Conservation (phyloP, 768 basidiomycete species). For the Lyophyllum shimeji region DNA sequence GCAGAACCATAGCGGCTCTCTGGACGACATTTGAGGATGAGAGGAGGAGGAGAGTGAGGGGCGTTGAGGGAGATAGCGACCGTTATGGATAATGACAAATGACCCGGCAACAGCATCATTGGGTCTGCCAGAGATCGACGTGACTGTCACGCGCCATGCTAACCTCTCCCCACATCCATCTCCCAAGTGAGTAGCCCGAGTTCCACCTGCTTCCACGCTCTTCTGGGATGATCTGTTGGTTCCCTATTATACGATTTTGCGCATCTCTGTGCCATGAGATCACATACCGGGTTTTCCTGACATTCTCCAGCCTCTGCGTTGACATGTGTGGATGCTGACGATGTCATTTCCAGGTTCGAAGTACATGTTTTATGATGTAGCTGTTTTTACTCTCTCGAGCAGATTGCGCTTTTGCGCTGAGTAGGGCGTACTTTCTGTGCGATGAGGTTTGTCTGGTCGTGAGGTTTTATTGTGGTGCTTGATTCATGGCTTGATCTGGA, state of each 20-base stretch:
- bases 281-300: constrained; percentile 46
- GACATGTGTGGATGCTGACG: too few relatives aligned
- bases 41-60: not conserved
- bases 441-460: too few relatives aligned
- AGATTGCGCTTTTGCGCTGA: too few relatives aligned
- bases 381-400: too few relatives aligned
- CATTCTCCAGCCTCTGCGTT: constrained; percentile 1
- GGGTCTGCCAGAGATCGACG: not conserved
- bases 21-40: constrained; percentile 52
- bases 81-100: constrained; percentile 15
- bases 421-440: too few relatives aligned
- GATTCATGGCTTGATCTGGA: too few relatives aligned
- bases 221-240: constrained; percentile 47
- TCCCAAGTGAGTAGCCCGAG: constrained; percentile 23
- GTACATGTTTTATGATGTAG: too few relatives aligned
- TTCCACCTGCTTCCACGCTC: not conserved
- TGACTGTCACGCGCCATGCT: constrained; percentile 7
- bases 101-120: not conserved
- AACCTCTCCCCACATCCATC: constrained; percentile 13
- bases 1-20: constrained; percentile 79
- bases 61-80: not conserved
- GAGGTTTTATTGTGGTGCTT: too few relatives aligned
- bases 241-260: constrained; percentile 62
- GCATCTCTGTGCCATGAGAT: constrained; percentile 35
- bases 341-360: too few relatives aligned